Base-by-base conservation (phyloP, 2,329 filamentous ascomycete species). In the Madurella mycetomatis region DNA sequence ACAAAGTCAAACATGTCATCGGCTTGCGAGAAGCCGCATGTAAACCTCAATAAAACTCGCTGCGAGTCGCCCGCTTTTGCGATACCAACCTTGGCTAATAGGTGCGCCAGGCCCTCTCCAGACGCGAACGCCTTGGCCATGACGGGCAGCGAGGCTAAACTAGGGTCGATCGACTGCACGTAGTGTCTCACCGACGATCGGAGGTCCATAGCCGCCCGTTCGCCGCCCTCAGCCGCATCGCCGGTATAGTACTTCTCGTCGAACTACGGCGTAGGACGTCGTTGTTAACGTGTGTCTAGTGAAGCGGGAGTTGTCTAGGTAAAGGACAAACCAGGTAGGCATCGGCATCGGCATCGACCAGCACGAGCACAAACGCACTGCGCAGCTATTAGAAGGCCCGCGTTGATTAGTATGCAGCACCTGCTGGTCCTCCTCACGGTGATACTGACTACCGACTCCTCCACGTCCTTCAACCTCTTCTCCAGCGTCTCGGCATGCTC, bases 271-370 rank as follows among this genome's bases (percentile, higher is more conserved):
- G 5, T 4, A 39, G 18, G 7, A 2, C 2, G 43, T 53, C 11
- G 56, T 7, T 25, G 25, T 25, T 25, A 25, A 25, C 25, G 7
- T 7, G 46, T 16, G 25, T 12, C 2, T 18, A 16, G n/a, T n/a
- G n/a, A n/a, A 16, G 11, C 5, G 31, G 16, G 11, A 16, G 15
- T 1, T 1, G 2, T 16, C 39, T n/a, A 25, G 25, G 16, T 9
- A 9, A 16, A 9, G 4, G 13, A 42, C 52, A 19, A 9, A 60
- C 58, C 50, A 60, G 13, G 31, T 60, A 60, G 4, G 49, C 48
- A 50, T 60, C 58, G 2, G 55, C 50, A 31, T 60, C 55, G 2
- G 58, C 58, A 31, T 60, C 58, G 18, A 60, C 46, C 41, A 60
- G n/a, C 19, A 56, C 55, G 1, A 58, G 32, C 41, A 56, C 55